Evolutionary conservation across 202 grass and related monocot genomes (phyloP).

Genomic region (Schoenoplectus tabernaemontani): DNA sequence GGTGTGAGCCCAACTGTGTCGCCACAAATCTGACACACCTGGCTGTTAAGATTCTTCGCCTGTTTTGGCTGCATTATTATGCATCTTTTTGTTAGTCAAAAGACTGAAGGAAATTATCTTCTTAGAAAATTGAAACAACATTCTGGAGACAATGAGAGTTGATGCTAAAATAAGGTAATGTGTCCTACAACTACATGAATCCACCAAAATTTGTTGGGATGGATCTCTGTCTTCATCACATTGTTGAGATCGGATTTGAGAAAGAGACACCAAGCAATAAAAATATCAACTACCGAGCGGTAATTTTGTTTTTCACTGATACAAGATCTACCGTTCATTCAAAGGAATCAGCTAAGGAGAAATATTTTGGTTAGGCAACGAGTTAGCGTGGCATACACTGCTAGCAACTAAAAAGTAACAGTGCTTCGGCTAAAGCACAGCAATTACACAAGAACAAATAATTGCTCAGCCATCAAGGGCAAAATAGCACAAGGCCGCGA

Average conservation of each 20-base stretch:
- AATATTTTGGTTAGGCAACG: neutral
- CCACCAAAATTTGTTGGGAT: too few species aligned
- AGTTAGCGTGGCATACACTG: too few species aligned
- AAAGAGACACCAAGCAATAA: neutral
- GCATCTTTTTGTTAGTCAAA: slow-evolving; percentile 15
- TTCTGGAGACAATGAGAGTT: neutral
- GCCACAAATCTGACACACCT: slow-evolving; percentile 91
- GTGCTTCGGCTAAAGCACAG: neutral
- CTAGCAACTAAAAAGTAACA: neutral
- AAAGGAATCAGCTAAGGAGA: neutral
- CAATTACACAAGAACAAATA: neutral
- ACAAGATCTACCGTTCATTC: slow-evolving; percentile 9
- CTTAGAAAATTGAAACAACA: neutral
- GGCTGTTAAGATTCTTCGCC: slow-evolving; percentile 35
- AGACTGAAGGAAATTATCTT: slow-evolving; percentile 12
- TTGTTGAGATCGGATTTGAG: neutral
- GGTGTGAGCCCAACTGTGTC: slow-evolving; percentile 71
- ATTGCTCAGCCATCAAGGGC: neutral
- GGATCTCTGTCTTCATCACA: slow-evolving; percentile 9
- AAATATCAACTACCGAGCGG: neutral
- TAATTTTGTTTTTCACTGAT: neutral
- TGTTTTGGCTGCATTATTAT: slow-evolving; percentile 60
- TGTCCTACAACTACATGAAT: too few species aligned
- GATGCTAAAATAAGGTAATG: neutral
- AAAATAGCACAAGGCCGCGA: neutral